A percentile compares a stretch with the other conserved stretches of the same genome.
phyloP scores from a whole-genome alignment of 371 early-diverging fungal genomes.

The Mucor mucedo region DNA sequence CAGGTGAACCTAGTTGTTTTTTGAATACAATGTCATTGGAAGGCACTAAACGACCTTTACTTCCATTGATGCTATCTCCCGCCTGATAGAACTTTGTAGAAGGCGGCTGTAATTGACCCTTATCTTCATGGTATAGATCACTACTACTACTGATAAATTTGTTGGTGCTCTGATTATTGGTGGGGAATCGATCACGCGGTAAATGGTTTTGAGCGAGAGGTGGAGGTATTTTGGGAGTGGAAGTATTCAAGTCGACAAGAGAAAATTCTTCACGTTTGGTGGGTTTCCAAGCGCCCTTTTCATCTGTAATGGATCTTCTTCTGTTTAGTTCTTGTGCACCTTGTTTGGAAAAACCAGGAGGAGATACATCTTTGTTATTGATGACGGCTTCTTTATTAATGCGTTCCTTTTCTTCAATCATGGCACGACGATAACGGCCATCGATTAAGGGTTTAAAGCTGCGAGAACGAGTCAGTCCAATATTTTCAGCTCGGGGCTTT shows the following conservation, averaged over 20 bases:
- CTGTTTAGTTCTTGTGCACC: conserved; percentile 19
- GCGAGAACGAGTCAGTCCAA: conserved; percentile 48
- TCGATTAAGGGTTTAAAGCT: conserved; percentile 56
- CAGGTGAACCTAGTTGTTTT: conserved; percentile 20
- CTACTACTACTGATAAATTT: conserved; percentile 7
- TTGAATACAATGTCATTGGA: conserved; percentile 18
- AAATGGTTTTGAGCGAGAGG: conserved; percentile 8
- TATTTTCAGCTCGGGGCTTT: conserved; percentile 56
- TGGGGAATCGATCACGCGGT: conserved; percentile 17
- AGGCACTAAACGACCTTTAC: conserved; percentile 17
- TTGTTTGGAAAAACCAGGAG: conserved; percentile 3
- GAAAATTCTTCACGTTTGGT: conserved; percentile 23
- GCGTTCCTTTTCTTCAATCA: conserved; percentile 39
- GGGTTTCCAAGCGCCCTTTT: conserved; percentile 25
- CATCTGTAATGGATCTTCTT: conserved; percentile 18
- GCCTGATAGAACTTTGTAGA: conserved; percentile 22
- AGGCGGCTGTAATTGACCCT: conserved; percentile 10
- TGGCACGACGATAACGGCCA: conserved; percentile 48
- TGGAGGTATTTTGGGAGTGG: conserved; percentile 1
- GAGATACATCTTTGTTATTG: conserved; percentile 7
- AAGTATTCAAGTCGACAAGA: conserved; percentile 19
- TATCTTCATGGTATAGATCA: conserved; percentile 1
- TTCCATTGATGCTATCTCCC: conserved; percentile 20
- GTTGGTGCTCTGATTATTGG: conserved; percentile 6
- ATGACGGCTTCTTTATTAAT: conserved; percentile 23